These are phyloP conservation scores for Cylindrotheca closterium DNA, from an alignment of 108 stramenopile species.

Conservation along the genomic window DNA sequence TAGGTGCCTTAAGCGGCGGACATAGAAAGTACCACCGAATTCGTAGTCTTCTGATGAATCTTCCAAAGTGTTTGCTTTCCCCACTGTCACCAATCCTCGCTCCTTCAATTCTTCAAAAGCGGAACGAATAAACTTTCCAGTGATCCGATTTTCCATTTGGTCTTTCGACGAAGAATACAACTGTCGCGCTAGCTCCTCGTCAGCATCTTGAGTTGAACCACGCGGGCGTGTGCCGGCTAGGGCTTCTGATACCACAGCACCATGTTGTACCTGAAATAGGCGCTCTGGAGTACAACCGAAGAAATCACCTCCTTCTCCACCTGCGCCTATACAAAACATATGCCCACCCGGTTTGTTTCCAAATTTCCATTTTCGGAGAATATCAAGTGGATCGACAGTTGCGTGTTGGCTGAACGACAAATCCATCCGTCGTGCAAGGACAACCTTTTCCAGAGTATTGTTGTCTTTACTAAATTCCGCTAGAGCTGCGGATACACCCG, in stretches of 20 bases:
- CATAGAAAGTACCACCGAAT: slow-evolving; percentile 48
- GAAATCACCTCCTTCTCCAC: slow-evolving; percentile 51
- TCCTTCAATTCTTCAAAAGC: slow-evolving; percentile 48
- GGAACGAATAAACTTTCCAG: slow-evolving; percentile 62
- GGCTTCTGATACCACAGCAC: slow-evolving; percentile 66
- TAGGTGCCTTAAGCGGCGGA: slow-evolving; percentile 73
- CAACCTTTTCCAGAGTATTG: slow-evolving; percentile 56
- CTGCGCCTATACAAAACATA: slow-evolving; percentile 66
- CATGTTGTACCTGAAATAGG: slow-evolving; percentile 55
- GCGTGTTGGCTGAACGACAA: slow-evolving; percentile 32
- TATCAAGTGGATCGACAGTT: slow-evolving; percentile 50
- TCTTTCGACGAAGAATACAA: slow-evolving; percentile 75
- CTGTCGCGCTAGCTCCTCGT: slow-evolving; percentile 62
- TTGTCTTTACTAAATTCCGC: slow-evolving; percentile 29
- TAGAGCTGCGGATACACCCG: slow-evolving; percentile 59
- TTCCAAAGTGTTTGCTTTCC: not conserved
- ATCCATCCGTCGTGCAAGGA: slow-evolving; percentile 66
- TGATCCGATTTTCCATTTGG: slow-evolving; percentile 73
- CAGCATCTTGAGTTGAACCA: slow-evolving; percentile 65
- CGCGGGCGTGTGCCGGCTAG: slow-evolving; percentile 83
- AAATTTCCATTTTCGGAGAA: slow-evolving; percentile 71
- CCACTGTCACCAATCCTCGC: slow-evolving; percentile 42
- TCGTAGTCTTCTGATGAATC: not conserved
- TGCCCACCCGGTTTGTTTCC: slow-evolving; percentile 68
- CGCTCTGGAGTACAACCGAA: slow-evolving; percentile 85